phyloP scores from a whole-genome alignment of 495 filamentous ascomycete genomes.

The Neurospora sp. region DNA sequence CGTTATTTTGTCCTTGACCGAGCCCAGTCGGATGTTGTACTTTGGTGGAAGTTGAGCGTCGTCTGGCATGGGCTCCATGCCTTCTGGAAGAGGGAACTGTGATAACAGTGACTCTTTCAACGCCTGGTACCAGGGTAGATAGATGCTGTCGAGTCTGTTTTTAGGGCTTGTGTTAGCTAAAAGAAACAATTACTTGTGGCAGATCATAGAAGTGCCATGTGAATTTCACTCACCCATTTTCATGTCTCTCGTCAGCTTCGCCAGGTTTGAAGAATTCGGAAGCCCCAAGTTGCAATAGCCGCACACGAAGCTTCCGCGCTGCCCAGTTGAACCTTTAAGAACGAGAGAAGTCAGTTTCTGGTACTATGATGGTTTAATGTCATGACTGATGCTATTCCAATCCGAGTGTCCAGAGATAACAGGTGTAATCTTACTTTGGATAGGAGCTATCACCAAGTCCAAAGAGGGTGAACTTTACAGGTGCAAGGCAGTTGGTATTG shows the following conservation, averaged over 20 bases:
- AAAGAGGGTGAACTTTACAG: constrained; percentile 69
- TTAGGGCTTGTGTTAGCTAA: background rate
- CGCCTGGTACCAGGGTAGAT: constrained; percentile 64
- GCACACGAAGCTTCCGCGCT: constrained; percentile 73
- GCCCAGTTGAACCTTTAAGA: constrained; percentile 79
- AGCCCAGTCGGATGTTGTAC: constrained; percentile 51
- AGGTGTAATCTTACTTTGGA: constrained; percentile 49
- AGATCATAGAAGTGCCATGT: background rate
- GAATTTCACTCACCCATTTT: constrained; percentile 60
- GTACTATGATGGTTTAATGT: background rate
- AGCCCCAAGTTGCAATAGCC: constrained; percentile 78
- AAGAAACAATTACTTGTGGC: background rate
- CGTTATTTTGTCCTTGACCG: background rate
- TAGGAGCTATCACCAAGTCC: constrained; percentile 93
- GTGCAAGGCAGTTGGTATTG: constrained; percentile 53
- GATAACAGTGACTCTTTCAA: constrained; percentile 55
- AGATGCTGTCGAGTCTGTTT: constrained; percentile 59
- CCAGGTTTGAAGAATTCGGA: constrained; percentile 64
- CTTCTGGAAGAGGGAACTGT: constrained; percentile 56
- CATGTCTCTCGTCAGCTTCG: constrained; percentile 87
- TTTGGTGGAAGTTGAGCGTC: constrained; percentile 70
- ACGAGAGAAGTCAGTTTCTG: background rate
- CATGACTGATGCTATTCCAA: background rate
- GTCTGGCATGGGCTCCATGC: constrained; percentile 58
- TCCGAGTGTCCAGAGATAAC: background rate